Evolutionary conservation across 192 early-diverging fungal genomes (phyloP).

Genomic region (Mortierella hygrophila): DNA sequence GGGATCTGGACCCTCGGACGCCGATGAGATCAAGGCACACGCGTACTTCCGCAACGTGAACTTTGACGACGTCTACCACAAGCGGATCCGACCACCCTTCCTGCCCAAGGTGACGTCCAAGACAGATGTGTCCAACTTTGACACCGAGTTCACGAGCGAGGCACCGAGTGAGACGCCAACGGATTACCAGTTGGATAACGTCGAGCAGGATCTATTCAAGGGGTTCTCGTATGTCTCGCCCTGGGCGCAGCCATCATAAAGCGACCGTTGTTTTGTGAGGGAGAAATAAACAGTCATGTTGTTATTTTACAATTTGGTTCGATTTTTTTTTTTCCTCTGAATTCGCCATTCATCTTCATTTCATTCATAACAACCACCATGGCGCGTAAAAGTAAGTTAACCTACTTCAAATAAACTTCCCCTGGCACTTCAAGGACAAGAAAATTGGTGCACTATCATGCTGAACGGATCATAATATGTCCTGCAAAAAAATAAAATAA

Average conservation of each 20-base stretch:
- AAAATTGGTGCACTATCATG: not conserved
- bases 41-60: conserved; percentile 81
- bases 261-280: not conserved
- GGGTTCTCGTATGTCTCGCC: conserved; percentile 53
- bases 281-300: not conserved
- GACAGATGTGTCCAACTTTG: conserved; percentile 71
- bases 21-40: conserved; percentile 81
- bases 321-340: not conserved
- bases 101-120: conserved; percentile 70
- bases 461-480: not conserved
- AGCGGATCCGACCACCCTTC: conserved; percentile 76
- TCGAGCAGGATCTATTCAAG: conserved; percentile 53
- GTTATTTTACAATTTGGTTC: not conserved
- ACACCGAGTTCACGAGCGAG: conserved; percentile 67
- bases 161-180: conserved; percentile 55
- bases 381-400: not conserved
- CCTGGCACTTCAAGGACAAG: no score
- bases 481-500: no score
- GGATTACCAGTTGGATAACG: conserved; percentile 41
- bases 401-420: not conserved
- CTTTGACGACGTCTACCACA: conserved; percentile 84
- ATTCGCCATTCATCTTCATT: not conserved
- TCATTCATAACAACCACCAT: not conserved
- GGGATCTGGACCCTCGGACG: conserved; percentile 69
- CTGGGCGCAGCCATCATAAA: conserved; percentile 18